Evolutionary conservation across 2,329 filamentous ascomycete genomes (phyloP).

Genomic region (Trichoderma hamatum): DNA sequence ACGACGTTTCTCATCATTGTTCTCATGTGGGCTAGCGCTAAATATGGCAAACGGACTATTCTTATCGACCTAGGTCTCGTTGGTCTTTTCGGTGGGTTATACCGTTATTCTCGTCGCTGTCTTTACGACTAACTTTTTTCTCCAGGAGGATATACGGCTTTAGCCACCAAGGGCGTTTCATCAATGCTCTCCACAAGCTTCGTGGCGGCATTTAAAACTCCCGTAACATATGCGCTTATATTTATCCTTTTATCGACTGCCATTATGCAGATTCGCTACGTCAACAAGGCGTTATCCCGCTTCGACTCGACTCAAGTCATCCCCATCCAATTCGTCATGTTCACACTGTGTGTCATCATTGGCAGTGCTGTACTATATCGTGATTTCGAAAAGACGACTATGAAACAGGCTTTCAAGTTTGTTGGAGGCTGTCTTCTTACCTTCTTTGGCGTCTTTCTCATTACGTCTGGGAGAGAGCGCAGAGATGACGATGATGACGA

Average conservation of each 20-base stretch:
- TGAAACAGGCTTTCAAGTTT: conserved; percentile 78
- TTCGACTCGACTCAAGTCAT: conserved; percentile 99
- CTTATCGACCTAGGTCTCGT: conserved; percentile 92
- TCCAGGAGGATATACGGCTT: conserved; percentile 87
- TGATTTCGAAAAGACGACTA: conserved; percentile 84
- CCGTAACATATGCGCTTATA: conserved; percentile 86
- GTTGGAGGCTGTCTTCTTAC: conserved; percentile 88
- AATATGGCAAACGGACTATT: conserved; percentile 83
- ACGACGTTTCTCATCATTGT: conserved; percentile 72
- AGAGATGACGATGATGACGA: conserved; percentile 59
- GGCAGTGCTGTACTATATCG: conserved; percentile 92
- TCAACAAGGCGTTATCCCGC: conserved; percentile 83
- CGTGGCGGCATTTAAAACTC: conserved; percentile 85
- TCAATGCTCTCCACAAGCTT: conserved; percentile 92
- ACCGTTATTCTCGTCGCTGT: neutral
- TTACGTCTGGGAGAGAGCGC: conserved; percentile 78
- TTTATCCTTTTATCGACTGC: conserved; percentile 80
- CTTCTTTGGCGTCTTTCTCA: conserved; percentile 95
- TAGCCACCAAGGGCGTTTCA: conserved; percentile 94
- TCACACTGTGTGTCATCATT: conserved; percentile 92
- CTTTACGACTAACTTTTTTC: neutral
- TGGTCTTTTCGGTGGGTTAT: conserved; percentile 78
- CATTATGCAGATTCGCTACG: conserved; percentile 94
- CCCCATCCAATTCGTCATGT: conserved; percentile 94
- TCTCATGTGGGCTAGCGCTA: conserved; percentile 80